phyloP scores from a whole-genome alignment of 768 basidiomycete genomes.

The Russula brevipes region DNA sequence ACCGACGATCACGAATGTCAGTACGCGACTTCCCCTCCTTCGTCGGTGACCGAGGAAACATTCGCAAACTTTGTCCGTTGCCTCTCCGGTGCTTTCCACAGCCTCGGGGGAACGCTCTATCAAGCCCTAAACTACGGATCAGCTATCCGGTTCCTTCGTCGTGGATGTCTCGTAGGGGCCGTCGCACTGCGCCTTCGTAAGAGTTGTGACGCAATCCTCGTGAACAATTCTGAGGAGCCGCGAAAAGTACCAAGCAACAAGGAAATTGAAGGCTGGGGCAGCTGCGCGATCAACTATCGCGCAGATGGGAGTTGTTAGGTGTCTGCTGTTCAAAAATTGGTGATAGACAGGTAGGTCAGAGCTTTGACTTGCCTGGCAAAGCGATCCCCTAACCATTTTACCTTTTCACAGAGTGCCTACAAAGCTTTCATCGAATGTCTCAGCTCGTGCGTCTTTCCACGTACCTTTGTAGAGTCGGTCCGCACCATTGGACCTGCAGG shows the following conservation, averaged over 20 bases:
- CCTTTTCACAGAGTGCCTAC: constrained; percentile 48
- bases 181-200: constrained; percentile 33
- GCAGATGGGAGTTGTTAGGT: constrained; percentile 77
- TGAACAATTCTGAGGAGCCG: constrained; percentile 30
- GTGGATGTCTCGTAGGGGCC: constrained; percentile 56
- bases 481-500: constrained; percentile 19
- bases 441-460: constrained; percentile 29
- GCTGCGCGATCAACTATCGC: constrained; percentile 58
- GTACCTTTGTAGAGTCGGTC: constrained; percentile 19
- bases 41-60: background rate
- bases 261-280: constrained; percentile 46
- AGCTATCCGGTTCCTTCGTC: constrained; percentile 61
- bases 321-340: constrained; percentile 74
- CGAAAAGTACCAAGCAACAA: constrained; percentile 17
- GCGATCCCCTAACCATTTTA: background rate
- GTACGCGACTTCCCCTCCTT: background rate
- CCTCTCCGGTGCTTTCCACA: constrained; percentile 66
- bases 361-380: constrained; percentile 12
- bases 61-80: constrained; percentile 58
- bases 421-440: constrained; percentile 42
- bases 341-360: constrained; percentile 57
- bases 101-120: constrained; percentile 64
- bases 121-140: constrained; percentile 55
- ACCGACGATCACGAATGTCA: background rate
- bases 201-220: constrained; percentile 5